Evolutionary conservation across 371 early-diverging fungal species (phyloP).

Genomic region (Massospora cicadina): DNA sequence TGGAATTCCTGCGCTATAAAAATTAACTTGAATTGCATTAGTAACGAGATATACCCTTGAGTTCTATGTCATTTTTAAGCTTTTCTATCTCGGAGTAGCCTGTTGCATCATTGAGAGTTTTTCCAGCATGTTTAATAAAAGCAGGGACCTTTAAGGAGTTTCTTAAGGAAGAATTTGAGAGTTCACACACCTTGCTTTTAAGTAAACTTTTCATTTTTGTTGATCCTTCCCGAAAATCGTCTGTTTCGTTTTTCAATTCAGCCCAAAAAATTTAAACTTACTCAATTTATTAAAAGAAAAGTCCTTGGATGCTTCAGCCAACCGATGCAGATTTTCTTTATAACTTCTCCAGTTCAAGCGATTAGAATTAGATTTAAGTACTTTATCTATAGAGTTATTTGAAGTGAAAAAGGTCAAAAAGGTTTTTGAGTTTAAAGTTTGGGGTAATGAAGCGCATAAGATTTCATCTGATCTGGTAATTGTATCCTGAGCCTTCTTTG

Average conservation of each 20-base stretch:
- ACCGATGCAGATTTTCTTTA: too few species aligned
- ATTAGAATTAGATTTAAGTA: too few species aligned
- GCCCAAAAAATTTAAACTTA: background rate
- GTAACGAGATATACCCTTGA: slow-evolving; percentile 26
- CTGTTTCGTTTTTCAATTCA: background rate
- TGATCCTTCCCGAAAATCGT: background rate
- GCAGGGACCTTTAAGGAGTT: background rate
- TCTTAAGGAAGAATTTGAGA: background rate
- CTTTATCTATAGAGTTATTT: too few species aligned
- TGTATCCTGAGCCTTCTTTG: too few species aligned
- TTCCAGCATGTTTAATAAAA: background rate
- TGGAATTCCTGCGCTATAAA: slow-evolving; percentile 27
- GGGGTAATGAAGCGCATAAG: too few species aligned
- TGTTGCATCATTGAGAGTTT: slow-evolving; percentile 42
- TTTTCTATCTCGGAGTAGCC: slow-evolving; percentile 62
- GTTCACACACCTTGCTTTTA: background rate
- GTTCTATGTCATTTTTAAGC: slow-evolving; percentile 48
- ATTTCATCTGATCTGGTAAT: too few species aligned
- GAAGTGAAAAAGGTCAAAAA: too few species aligned
- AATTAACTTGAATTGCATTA: background rate
- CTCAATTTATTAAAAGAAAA: background rate
- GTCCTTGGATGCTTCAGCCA: background rate
- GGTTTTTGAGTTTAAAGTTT: too few species aligned
- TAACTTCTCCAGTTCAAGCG: too few species aligned
- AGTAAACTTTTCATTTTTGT: background rate